Evolutionary conservation across 108 stramenopile genomes (phyloP), one percentile per base, ranked within the genome.

Genomic region (Nitzschia palea): DNA sequence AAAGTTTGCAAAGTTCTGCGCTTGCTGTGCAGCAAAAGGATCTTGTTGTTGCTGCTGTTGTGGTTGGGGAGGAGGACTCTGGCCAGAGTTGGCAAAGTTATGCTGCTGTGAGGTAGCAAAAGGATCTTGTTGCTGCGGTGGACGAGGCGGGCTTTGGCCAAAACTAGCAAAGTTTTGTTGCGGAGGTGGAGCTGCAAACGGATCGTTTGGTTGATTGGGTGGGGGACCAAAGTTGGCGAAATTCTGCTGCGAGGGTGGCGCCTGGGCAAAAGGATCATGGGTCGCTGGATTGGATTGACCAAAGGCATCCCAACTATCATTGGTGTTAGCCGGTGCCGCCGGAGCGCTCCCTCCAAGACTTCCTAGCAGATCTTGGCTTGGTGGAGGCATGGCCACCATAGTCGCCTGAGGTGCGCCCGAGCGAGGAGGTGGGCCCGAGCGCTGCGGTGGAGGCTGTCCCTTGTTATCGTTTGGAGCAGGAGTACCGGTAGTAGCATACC

Each of bases 281-380:
- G 37, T 40, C 34, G 32, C 55, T 60, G 30, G 72, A 8, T 58
- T 42, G 10, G 74, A 72, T 30, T 70, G 68, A 18, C 80, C 82
- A 75, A 90, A 87, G 17, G 89, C 86, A 80, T 85, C 89, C 87
- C 87, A 88, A 65, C 77, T 79, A 73, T 35, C 76, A 71, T 64
- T 57, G 18, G 50, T 47, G 64, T 33, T 17, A 25, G 30, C 65
- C 48, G 20, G 54, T 42, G 71, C 35, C 14, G 76, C 55, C 35
- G 76, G 52, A 17, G 82, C 47, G 4, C 82, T 69, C 20, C 69
- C 65, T 61, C 67, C 70, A 44, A 80, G 80, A 18, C n/a, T 48
- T 27, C 67, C 86, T 47, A 86, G 71, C 32, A 82, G 51, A 79
- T 86, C 88, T 12, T 52, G 31, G 0, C 60, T 54, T n/a, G 60